phyloP scores from a whole-genome alignment of 805 yeast species.

The Pichia gijzeniarum region DNA sequence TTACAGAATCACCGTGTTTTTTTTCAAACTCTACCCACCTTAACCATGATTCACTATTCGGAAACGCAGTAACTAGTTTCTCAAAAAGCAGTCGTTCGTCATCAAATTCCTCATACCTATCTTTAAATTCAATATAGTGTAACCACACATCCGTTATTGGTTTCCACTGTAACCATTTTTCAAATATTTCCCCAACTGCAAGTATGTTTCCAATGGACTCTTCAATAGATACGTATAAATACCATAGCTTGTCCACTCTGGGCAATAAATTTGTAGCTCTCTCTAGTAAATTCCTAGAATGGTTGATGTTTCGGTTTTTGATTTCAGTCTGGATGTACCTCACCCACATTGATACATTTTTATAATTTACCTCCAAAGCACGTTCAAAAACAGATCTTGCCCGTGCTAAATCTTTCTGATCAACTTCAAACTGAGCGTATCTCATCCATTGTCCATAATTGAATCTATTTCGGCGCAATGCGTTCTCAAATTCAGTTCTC shows the following conservation, averaged over 20 bases:
- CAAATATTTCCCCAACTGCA: constrained; percentile 60
- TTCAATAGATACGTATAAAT: constrained; percentile 71
- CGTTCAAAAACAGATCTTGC: constrained; percentile 88
- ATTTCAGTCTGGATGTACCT: constrained; percentile 77
- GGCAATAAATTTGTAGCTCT: constrained; percentile 73
- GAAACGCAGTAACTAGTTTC: constrained; percentile 48
- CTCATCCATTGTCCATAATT: constrained; percentile 87
- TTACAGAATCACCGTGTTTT: constrained; percentile 37
- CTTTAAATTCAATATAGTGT: constrained; percentile 67
- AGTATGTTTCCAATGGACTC: constrained; percentile 62
- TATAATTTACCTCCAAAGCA: constrained; percentile 66
- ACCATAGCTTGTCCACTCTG: constrained; percentile 81
- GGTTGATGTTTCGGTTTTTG: constrained; percentile 65
- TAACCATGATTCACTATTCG: constrained; percentile 56
- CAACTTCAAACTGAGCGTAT: constrained; percentile 82
- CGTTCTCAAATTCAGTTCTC: constrained; percentile 78
- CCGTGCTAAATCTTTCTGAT: constrained; percentile 68
- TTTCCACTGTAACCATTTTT: constrained; percentile 76
- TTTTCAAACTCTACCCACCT: constrained; percentile 72
- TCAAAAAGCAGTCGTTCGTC: constrained; percentile 55
- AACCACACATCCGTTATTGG: constrained; percentile 67
- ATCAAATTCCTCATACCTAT: constrained; percentile 45
- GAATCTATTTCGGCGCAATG: constrained; percentile 75
- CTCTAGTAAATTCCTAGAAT: constrained; percentile 80
- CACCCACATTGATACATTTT: constrained; percentile 76